phyloP scores from a whole-genome alignment of 495 filamentous ascomycete genomes.

The Mytilinidion resinicola region DNA sequence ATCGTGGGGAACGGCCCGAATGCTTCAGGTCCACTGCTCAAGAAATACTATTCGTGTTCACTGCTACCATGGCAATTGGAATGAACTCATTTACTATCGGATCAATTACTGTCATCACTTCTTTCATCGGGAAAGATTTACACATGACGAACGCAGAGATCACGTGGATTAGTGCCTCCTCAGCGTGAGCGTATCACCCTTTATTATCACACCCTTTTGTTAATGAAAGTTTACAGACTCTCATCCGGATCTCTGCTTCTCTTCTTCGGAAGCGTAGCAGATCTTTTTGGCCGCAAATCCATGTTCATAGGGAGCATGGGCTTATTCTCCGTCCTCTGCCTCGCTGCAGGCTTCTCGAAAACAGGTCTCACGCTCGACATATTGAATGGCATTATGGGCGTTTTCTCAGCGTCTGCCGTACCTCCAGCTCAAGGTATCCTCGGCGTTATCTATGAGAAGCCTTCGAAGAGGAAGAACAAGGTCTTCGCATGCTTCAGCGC shows the following conservation, averaged over 20 bases:
- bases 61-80: constrained; percentile 63
- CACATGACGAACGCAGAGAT: constrained; percentile 63
- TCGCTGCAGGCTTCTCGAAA: constrained; percentile 56
- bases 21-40: constrained; percentile 58
- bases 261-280: constrained; percentile 65
- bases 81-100: constrained; percentile 56
- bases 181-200: constrained; percentile 41
- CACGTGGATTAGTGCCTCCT: constrained; percentile 60
- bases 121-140: constrained; percentile 54
- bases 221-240: constrained; percentile 39
- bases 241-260: constrained; percentile 66
- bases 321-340: constrained; percentile 52
- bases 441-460: constrained; percentile 56
- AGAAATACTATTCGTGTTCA: constrained; percentile 61
- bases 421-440: constrained; percentile 62
- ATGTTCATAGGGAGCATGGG: constrained; percentile 63
- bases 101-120: constrained; percentile 54
- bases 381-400: constrained; percentile 56
- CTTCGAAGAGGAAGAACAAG: constrained; percentile 58
- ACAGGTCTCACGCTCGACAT: constrained; percentile 59
- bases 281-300: constrained; percentile 64
- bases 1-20: constrained; percentile 40
- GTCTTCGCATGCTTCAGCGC: constrained; percentile 63
- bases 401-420: constrained; percentile 57
- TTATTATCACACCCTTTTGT: not conserved